These are phyloP conservation scores for Coemansia guatemalensis DNA, from an alignment of 192 early-diverging fungal species.

Conservation along the genomic window DNA sequence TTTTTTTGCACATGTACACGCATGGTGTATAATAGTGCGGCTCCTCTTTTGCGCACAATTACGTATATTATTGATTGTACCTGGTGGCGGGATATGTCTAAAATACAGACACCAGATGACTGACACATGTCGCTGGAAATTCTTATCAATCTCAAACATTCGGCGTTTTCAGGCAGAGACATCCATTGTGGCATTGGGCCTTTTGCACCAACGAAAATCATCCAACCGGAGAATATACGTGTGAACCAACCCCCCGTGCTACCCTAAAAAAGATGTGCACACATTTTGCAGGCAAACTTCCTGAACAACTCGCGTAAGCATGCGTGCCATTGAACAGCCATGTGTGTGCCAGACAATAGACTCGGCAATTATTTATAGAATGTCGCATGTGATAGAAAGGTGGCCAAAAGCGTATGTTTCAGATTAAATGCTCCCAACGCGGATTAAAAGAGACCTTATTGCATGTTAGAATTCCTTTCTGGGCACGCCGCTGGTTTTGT, in stretches of 20 bases:
- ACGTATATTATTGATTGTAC: not conserved
- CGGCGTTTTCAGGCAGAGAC: not conserved
- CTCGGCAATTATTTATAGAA: not conserved
- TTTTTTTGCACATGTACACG: not conserved
- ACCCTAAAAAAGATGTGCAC: not conserved
- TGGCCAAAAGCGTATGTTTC: not conserved
- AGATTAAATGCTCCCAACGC: not conserved
- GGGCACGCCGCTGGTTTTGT: not conserved
- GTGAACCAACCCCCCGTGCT: not conserved
- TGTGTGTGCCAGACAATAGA: not conserved
- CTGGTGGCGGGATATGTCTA: not conserved
- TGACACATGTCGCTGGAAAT: not conserved
- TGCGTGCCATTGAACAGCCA: not conserved
- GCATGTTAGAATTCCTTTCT: not conserved
- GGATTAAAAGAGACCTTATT: not conserved
- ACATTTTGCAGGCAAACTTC: not conserved
- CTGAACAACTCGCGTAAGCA: not conserved
- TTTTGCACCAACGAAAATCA: not conserved
- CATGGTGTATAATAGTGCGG: not conserved
- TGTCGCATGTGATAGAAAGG: not conserved
- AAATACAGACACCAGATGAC: not conserved
- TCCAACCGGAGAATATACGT: not conserved
- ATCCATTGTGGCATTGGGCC: not conserved
- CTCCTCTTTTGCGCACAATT: not conserved
- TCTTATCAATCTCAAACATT: not conserved